A percentile compares a stretch with the other conserved stretches of the same genome.
Conservation (phyloP, 257 asterid species). For the Marsdenia floribunda region DNA sequence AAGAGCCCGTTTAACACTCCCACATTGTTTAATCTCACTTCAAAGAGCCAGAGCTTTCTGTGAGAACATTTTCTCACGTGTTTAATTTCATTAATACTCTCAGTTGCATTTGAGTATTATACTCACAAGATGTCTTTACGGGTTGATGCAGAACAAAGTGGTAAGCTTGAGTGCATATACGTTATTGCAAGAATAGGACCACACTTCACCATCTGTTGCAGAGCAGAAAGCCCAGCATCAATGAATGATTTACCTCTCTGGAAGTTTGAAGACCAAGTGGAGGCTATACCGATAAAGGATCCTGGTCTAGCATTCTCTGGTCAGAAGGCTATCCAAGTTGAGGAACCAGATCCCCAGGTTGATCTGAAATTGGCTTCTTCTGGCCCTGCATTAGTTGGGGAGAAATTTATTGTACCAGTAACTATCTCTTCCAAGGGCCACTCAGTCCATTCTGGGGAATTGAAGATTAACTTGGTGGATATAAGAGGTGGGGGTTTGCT, state of each 20-base stretch:
- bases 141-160: constrained; percentile 82
- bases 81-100: background rate
- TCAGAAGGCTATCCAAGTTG: constrained; percentile 92
- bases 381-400: constrained; percentile 96
- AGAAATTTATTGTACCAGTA: constrained; percentile 77
- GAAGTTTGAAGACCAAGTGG: constrained; percentile 83
- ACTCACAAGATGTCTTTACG: constrained; percentile 19
- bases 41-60: background rate
- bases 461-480: constrained; percentile 94
- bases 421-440: constrained; percentile 83
- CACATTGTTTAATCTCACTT: background rate
- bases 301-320: constrained; percentile 90
- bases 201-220: constrained; percentile 80
- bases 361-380: constrained; percentile 69
- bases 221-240: constrained; percentile 98
- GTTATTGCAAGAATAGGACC: constrained; percentile 87
- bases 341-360: constrained; percentile 97
- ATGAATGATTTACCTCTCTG: constrained; percentile 89
- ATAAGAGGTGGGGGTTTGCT: constrained; percentile 93
- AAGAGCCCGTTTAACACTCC: background rate
- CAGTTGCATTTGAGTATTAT: background rate
- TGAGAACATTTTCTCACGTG: background rate
- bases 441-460: constrained; percentile 79
- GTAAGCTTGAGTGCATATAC: constrained; percentile 92
- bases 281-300: constrained; percentile 79